Conservation (phyloP, 352 stramenopile genomes). For the Pilasporangium apinafurcum region DNA sequence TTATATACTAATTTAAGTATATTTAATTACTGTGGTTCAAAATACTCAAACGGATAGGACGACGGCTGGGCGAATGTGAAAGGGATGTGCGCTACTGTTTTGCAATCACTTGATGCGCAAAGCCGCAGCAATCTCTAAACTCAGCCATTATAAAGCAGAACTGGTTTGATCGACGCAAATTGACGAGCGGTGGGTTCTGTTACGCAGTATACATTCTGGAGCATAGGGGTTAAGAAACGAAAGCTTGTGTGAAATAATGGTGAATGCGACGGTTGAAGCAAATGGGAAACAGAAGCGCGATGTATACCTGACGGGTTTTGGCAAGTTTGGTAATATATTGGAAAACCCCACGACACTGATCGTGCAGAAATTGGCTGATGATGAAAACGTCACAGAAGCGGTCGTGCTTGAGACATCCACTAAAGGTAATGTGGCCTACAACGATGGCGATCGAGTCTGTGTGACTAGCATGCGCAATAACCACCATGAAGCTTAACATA, state of each 20-base stretch:
- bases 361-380: slow-evolving; percentile 36
- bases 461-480: background rate
- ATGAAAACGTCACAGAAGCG: slow-evolving; percentile 59
- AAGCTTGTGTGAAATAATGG: slow-evolving; percentile 1
- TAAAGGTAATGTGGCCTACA: slow-evolving; percentile 18
- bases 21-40: too few relatives aligned
- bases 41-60: too few relatives aligned
- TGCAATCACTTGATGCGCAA: too few relatives aligned
- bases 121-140: too few relatives aligned
- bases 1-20: too few relatives aligned
- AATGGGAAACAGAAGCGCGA: slow-evolving; percentile 22
- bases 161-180: too few relatives aligned
- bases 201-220: slow-evolving; percentile 1
- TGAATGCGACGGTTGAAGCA: slow-evolving; percentile 5
- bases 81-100: too few relatives aligned
- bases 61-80: too few relatives aligned
- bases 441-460: background rate
- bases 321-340: slow-evolving; percentile 77
- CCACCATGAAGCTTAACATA: too few relatives aligned
- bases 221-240: background rate
- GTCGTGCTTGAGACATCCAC: slow-evolving; percentile 70
- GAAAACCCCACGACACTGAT: slow-evolving; percentile 76
- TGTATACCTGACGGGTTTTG: slow-evolving; percentile 80
- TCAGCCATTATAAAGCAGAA: too few relatives aligned
- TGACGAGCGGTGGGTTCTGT: too few relatives aligned